Percentiles rank a stretch among this genome's conserved stretches.
Conservation (phyloP, 176 grass and related monocot genomes). For the Rhynchospora tenuis region DNA sequence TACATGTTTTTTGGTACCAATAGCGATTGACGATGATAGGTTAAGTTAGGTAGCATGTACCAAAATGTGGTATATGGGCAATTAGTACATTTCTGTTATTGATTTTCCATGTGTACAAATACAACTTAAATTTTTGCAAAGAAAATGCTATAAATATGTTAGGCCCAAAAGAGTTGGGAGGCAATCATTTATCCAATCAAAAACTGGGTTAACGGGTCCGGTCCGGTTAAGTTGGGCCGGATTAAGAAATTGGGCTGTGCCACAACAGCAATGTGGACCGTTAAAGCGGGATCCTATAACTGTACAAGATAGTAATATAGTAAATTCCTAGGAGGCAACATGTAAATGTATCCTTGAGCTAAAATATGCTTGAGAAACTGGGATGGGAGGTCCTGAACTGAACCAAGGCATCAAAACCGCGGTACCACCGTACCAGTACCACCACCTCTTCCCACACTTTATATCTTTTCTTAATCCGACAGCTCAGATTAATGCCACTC, state of each 20-base stretch:
- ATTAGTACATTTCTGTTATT: too few species aligned
- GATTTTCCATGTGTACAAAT: too few species aligned
- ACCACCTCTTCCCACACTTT: neutral
- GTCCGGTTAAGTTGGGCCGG: neutral
- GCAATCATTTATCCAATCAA: neutral
- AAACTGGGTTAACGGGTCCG: neutral
- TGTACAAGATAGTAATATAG: neutral
- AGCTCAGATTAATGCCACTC: neutral
- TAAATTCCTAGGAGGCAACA: neutral
- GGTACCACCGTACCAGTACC: neutral
- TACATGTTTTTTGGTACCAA: too few species aligned
- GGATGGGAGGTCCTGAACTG: neutral
- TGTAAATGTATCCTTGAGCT: neutral
- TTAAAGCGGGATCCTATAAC: too few species aligned
- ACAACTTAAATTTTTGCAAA: too few species aligned
- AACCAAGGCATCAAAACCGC: neutral
- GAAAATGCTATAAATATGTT: neutral
- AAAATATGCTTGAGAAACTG: neutral
- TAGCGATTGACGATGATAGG: too few species aligned
- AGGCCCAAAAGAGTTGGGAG: neutral
- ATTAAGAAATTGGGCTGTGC: neutral
- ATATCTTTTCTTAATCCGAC: neutral
- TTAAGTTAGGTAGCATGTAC: too few species aligned
- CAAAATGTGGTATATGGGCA: too few species aligned
- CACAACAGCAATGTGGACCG: neutral